Conservation (phyloP, 805 yeast genomes). For the Saccharomycopsis sp. region DNA sequence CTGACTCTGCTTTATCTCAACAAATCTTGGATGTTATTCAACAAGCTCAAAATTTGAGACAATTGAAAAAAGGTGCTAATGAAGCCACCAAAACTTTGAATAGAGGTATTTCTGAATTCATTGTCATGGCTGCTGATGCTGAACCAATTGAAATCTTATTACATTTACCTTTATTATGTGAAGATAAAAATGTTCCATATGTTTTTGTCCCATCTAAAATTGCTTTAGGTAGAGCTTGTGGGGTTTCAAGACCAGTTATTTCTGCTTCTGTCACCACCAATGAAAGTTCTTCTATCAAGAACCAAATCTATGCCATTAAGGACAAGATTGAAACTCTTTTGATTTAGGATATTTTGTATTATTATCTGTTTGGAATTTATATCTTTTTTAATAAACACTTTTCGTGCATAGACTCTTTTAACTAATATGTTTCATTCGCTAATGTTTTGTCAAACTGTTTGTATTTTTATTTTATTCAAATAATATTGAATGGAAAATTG, state of each 20-base stretch:
- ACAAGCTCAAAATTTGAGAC: constrained; percentile 96
- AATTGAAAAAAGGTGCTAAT: constrained; percentile 98
- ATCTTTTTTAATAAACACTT: neutral
- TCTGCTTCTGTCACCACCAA: constrained; percentile 98
- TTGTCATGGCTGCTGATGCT: constrained; percentile 99
- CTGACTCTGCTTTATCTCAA: constrained; percentile 91
- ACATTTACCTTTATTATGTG: constrained; percentile 95
- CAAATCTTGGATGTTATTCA: constrained; percentile 96
- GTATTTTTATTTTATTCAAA: too few relatives aligned
- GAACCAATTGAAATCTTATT: constrained; percentile 97
- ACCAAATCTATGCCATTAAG: constrained; percentile 94
- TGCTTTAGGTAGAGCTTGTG: constrained; percentile 99
- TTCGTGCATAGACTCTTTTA: neutral
- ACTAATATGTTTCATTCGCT: too few relatives aligned
- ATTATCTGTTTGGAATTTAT: neutral
- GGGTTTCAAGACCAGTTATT: constrained; percentile 98
- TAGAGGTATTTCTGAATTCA: constrained; percentile 99
- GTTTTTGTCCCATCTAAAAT: constrained; percentile 98
- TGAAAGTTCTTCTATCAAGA: constrained; percentile 96
- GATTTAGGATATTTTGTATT: constrained; percentile 40
- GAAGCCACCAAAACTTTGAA: constrained; percentile 98
- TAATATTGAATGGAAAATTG: too few relatives aligned
- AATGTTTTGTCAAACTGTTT: too few relatives aligned
- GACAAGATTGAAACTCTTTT: constrained; percentile 97
- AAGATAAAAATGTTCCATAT: constrained; percentile 98